A percentile compares a stretch with the other conserved stretches of the same genome.
These are phyloP conservation scores for Tremella yokohamensis DNA, from an alignment of 768 basidiomycete species.

Conservation along the genomic window DNA sequence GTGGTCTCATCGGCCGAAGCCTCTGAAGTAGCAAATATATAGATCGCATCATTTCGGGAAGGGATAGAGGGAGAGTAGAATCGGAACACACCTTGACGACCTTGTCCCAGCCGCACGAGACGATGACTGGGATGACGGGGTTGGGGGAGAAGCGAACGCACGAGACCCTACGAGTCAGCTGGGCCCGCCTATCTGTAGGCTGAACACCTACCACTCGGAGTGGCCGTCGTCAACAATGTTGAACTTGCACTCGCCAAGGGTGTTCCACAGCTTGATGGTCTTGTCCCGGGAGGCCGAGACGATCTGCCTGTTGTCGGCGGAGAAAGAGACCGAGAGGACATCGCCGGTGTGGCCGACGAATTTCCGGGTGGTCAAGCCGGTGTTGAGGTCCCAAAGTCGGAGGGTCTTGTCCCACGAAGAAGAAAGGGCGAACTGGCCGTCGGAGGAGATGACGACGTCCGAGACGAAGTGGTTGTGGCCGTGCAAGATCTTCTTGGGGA, in stretches of 20 bases:
- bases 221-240: constrained; percentile 99
- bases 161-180: constrained; percentile 68
- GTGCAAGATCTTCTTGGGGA: constrained; percentile 93
- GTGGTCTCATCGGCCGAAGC: constrained; percentile 67
- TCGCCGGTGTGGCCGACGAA: constrained; percentile 98
- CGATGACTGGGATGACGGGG: constrained; percentile 93
- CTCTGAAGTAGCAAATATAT: constrained; percentile 92
- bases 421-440: constrained; percentile 98
- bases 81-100: constrained; percentile 82
- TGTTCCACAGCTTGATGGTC: constrained; percentile 99
- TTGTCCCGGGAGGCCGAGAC: constrained; percentile 96
- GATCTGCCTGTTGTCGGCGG: constrained; percentile 98
- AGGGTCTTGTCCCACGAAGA: constrained; percentile 99
- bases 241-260: constrained; percentile 99
- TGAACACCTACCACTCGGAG: constrained; percentile 70
- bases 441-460: constrained; percentile 96
- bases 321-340: constrained; percentile 98
- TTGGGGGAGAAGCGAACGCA: constrained; percentile 99
- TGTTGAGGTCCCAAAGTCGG: constrained; percentile 99
- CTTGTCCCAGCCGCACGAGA: constrained; percentile 99
- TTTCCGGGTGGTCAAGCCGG: constrained; percentile 87
- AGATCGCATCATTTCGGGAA: constrained; percentile 55
- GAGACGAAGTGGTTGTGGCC: constrained; percentile 99
- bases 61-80: constrained; percentile 14
- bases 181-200: not conserved